phyloP scores from a whole-genome alignment of 139 green algal genomes.

The Volvox africanus region DNA sequence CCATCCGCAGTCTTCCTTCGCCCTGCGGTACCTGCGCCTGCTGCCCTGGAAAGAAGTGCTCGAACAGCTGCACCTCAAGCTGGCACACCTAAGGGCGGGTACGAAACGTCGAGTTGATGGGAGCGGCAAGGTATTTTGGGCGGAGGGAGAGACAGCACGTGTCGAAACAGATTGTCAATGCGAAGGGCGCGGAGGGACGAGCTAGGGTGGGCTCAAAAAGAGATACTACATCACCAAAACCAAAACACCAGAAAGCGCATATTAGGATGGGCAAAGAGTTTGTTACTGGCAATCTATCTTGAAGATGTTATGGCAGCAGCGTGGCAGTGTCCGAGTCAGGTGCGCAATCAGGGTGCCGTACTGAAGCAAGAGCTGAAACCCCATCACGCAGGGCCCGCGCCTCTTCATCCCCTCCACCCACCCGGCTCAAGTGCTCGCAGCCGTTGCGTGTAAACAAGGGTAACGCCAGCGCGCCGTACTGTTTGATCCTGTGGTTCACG shows the following conservation, averaged over 20 bases:
- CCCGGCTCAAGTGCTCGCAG: constrained; percentile 90
- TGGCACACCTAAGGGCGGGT: constrained; percentile 75
- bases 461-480: constrained; percentile 64
- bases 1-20: not conserved
- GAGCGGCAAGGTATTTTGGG: not conserved
- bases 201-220: too few relatives aligned
- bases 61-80: constrained; percentile 88
- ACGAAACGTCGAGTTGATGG: not conserved
- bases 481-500: constrained; percentile 63
- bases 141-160: too few relatives aligned
- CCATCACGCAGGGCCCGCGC: not conserved
- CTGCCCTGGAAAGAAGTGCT: constrained; percentile 88
- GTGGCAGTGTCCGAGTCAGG: too few relatives aligned
- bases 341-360: too few relatives aligned
- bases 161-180: too few relatives aligned
- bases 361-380: not conserved
- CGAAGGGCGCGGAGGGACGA: too few relatives aligned
- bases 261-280: too few relatives aligned
- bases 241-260: too few relatives aligned
- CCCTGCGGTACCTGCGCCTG: not conserved
- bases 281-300: too few relatives aligned
- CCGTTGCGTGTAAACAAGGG: constrained; percentile 78
- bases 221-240: too few relatives aligned
- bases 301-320: too few relatives aligned
- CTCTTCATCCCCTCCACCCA: not conserved